Evolutionary conservation across 1,139 yeast genomes (phyloP).

Genomic region (Suhomyces anneliseae): DNA sequence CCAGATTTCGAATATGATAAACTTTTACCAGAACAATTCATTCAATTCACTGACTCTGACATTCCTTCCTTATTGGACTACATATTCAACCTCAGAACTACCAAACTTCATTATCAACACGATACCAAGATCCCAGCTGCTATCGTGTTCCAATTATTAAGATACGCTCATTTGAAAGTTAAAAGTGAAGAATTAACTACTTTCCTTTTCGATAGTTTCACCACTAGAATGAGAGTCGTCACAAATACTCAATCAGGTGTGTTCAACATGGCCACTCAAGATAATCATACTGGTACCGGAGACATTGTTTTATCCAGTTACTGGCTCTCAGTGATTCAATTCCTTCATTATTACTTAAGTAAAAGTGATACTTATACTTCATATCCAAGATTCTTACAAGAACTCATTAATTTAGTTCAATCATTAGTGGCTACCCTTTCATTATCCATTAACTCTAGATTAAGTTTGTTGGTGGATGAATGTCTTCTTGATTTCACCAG

Average conservation of each 20-base stretch:
- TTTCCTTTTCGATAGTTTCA: conserved; percentile 58
- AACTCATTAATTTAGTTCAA: conserved; percentile 56
- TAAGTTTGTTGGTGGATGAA: conserved; percentile 56
- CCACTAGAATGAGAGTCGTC: conserved; percentile 59
- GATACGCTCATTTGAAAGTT: conserved; percentile 61
- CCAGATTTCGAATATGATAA: conserved; percentile 50
- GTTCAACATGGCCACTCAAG: conserved; percentile 43
- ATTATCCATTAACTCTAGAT: conserved; percentile 61
- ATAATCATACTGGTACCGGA: conserved; percentile 40
- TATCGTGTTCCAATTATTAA: conserved; percentile 60
- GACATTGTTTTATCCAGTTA: conserved; percentile 71
- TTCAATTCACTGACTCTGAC: conserved; percentile 66
- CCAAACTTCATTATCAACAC: conserved; percentile 39
- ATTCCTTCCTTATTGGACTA: conserved; percentile 61
- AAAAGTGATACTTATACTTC: conserved; percentile 55
- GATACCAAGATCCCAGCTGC: conserved; percentile 68
- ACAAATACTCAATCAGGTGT: conserved; percentile 63
- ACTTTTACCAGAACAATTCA: conserved; percentile 46
- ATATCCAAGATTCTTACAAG: conserved; percentile 62
- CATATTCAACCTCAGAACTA: conserved; percentile 45
- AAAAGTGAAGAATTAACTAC: conserved; percentile 55
- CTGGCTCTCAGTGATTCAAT: conserved; percentile 70
- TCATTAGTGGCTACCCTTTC: conserved; percentile 63
- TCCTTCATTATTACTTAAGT: conserved; percentile 61
- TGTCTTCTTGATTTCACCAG: conserved; percentile 65